phyloP scores from a whole-genome alignment of 495 filamentous ascomycete species.

The Aspergillus campestris region DNA sequence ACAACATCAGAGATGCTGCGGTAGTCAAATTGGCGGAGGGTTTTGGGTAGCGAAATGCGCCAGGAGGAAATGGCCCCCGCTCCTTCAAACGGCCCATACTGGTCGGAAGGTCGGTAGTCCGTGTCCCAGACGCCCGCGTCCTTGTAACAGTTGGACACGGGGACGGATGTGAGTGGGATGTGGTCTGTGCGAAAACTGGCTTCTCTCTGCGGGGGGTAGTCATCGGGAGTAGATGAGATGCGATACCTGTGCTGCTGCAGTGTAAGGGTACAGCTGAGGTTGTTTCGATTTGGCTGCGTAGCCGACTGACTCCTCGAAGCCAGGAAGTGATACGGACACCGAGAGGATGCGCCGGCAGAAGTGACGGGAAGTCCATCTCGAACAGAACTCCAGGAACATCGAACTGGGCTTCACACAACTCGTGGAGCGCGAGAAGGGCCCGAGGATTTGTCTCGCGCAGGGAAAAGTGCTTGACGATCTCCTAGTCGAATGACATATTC shows the following conservation, averaged over 20 bases:
- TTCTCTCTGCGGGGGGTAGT: no score
- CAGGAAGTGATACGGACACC: no score
- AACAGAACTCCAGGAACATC: conserved; percentile 27
- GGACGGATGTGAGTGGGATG: conserved; percentile 18
- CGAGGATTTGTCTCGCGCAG: conserved; percentile 19
- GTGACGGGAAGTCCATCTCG: conserved; percentile 38
- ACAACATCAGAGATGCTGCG: conserved; percentile 22
- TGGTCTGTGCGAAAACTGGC: conserved; percentile 13
- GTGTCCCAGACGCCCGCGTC: conserved; percentile 25
- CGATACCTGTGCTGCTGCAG: no score
- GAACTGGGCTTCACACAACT: conserved; percentile 11
- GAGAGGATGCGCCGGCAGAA: conserved; percentile 32
- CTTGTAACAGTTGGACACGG: conserved; percentile 11
- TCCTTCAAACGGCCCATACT: conserved; percentile 33
- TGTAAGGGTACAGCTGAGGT: no score
- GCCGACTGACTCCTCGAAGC: no score
- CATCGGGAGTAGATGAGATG: no score
- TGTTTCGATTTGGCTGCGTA: no score
- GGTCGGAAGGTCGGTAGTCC: conserved; percentile 14
- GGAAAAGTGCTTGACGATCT: conserved; percentile 27
- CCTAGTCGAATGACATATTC: conserved; percentile 19
- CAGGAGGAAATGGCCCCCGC: conserved; percentile 24
- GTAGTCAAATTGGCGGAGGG: conserved; percentile 23
- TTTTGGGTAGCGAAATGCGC: conserved; percentile 17
- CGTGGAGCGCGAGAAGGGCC: conserved; percentile 17